phyloP scores from a whole-genome alignment of 2,329 filamentous ascomycete species.

The Biscogniauxia marginata region DNA sequence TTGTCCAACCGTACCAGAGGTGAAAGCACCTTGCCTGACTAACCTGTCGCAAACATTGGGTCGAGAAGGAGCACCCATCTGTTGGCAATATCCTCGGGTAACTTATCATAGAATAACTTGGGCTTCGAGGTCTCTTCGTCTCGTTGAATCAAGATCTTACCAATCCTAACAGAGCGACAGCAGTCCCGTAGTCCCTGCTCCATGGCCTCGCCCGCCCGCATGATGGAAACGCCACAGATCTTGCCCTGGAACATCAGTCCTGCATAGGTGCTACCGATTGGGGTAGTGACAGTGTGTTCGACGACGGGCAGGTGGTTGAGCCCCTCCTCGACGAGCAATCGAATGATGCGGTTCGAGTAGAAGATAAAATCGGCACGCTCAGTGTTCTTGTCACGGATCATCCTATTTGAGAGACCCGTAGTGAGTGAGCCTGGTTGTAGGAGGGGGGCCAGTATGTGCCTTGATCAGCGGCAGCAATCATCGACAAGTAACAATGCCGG shows the following conservation, averaged over 20 bases:
- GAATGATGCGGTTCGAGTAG: conserved; percentile 97
- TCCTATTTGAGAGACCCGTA: conserved; percentile 53
- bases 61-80: conserved; percentile 93
- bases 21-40: conserved; percentile 21
- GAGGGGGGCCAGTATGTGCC: not conserved
- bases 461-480: not conserved
- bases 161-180: conserved; percentile 95
- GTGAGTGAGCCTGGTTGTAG: conserved; percentile 6
- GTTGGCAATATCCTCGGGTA: conserved; percentile 88
- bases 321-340: conserved; percentile 92
- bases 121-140: conserved; percentile 93
- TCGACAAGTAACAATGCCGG: not conserved
- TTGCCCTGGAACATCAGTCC: conserved; percentile 96
- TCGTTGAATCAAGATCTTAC: conserved; percentile 96
- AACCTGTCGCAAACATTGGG: conserved; percentile 98
- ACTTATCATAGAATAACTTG: conserved; percentile 95
- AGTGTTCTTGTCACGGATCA: conserved; percentile 91
- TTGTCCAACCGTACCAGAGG: not conserved
- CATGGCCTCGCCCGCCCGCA: conserved; percentile 98
- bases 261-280: conserved; percentile 82
- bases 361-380: conserved; percentile 97
- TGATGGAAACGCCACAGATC: conserved; percentile 97
- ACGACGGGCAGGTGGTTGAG: conserved; percentile 94
- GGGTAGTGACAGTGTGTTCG: conserved; percentile 84
- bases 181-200: conserved; percentile 95